Base-by-base conservation (phyloP, 441 rosid genomes). In the Mallotus japonicus region DNA sequence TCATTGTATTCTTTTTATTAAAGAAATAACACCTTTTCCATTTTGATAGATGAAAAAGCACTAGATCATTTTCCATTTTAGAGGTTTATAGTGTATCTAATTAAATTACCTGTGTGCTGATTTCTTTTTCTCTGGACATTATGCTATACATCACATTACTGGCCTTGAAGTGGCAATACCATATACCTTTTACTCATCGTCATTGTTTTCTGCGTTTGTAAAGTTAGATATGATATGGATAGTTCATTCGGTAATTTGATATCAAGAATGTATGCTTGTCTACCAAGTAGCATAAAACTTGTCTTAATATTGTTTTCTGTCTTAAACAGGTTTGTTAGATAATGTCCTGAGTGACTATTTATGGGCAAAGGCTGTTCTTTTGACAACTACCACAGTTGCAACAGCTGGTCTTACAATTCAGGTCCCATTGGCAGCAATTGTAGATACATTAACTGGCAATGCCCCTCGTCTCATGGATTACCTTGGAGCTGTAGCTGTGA, bases 331-430 rank as follows among this genome's bases (percentile, higher is more conserved):
- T 57, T 83, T 95, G 83, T 65, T 95, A 70, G 99, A 92, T 77
- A 95, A 95, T 58, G 99, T 95, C 67, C 82, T 92, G 77, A 95
- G 96, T 51, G 99, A 95, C 81, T 92, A 90, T 76, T 75, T 92
- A 66, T 92, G 99, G 99, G 99, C 97, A 3, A 95, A 92, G 80
- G 99, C 99, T 1, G 95, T 95, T 22, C 86, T 95, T 60, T 77
- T 91, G 65, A 95, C 99, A 17, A 92, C 97, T 42, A 89, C 99
- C 5, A 95, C 99, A 0, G 96, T 95, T 22, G 99, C 99, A 62
- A 87, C 97, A 9, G 98, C 97, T 34, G 97, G 99, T 69, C 97
- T 91, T 34, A 87, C 97, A 16, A 91, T 95, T 69, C 99, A 95
- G 85, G 99, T 95, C 49, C 99, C 96, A 8, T 67, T 95, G 80